Evolutionary conservation across 176 grass and related monocot genomes (phyloP).

Genomic region (Carex kokanica): DNA sequence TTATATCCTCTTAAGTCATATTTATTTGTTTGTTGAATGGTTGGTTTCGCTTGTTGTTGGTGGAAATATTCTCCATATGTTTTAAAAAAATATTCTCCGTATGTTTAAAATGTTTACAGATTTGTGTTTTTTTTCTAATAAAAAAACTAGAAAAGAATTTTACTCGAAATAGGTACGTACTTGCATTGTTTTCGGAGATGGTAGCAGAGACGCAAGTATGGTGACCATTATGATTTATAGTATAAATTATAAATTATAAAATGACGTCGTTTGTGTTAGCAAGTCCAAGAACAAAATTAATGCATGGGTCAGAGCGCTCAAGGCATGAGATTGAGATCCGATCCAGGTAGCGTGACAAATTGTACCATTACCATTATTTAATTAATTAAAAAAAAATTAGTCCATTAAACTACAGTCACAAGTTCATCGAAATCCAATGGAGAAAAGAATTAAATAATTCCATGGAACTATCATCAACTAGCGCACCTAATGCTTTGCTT

Average conservation of each 20-base stretch:
- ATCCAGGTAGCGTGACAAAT: not conserved
- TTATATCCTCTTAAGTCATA: not conserved
- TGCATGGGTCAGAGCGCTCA: not conserved
- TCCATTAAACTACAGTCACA: not conserved
- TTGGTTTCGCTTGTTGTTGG: not conserved
- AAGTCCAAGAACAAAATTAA: slow-evolving; percentile 12
- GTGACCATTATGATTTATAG: not conserved
- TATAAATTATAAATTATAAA: too few relatives aligned
- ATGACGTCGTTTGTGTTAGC: not conserved
- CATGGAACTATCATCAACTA: not conserved
- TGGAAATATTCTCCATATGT: not conserved
- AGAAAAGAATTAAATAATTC: not conserved
- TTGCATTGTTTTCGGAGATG: not conserved
- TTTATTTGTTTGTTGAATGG: not conserved
- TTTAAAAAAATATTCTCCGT: not conserved
- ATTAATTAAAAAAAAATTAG: not conserved
- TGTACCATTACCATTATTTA: not conserved
- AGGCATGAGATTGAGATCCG: not conserved
- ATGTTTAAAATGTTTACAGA: not conserved
- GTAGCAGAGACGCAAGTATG: not conserved
- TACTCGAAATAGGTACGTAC: not conserved
- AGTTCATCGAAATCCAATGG: not conserved
- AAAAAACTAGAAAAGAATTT: not conserved
- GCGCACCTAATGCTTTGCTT: not conserved
- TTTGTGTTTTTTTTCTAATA: not conserved